phyloP scores from a whole-genome alignment of 768 basidiomycete genomes.

The Gloeopeniophorella convolvens region DNA sequence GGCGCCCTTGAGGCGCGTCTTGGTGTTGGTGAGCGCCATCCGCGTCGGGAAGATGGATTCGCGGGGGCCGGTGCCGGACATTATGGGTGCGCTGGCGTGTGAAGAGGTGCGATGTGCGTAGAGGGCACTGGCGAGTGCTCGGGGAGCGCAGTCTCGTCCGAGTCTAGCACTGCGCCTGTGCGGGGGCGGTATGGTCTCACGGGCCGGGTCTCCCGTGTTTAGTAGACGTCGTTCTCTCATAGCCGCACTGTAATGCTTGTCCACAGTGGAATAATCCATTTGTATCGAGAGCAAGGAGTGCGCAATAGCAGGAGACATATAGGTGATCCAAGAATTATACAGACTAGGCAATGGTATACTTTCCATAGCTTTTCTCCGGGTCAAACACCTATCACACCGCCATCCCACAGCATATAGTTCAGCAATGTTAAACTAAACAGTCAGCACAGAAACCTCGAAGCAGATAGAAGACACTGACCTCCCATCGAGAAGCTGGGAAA shows the following conservation, averaged over 20 bases:
- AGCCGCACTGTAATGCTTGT: too few species aligned
- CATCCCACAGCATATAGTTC: too few species aligned
- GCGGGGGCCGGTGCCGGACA: slow-evolving; percentile 87
- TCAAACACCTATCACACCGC: slow-evolving; percentile 64
- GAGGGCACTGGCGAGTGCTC: too few species aligned
- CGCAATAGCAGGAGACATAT: neutral
- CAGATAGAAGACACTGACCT: slow-evolving; percentile 45
- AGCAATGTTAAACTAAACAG: neutral
- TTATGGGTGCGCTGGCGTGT: slow-evolving; percentile 28
- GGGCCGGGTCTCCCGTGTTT: slow-evolving; percentile 8
- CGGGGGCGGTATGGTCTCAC: neutral
- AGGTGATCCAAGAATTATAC: neutral
- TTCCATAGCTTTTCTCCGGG: slow-evolving; percentile 89
- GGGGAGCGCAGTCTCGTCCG: too few species aligned
- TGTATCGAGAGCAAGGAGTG: too few species aligned
- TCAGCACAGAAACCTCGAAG: neutral
- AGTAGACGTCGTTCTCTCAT: too few species aligned
- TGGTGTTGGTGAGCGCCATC: slow-evolving; percentile 94
- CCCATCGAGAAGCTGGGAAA: slow-evolving; percentile 95
- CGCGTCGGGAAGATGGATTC: slow-evolving; percentile 96
- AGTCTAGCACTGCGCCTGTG: too few species aligned
- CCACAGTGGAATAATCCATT: too few species aligned
- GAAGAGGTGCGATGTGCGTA: neutral
- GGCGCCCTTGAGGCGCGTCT: slow-evolving; percentile 81
- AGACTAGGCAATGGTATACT: slow-evolving; percentile 70